phyloP scores from a whole-genome alignment of 805 yeast species.

The Osmozyma mogii region DNA sequence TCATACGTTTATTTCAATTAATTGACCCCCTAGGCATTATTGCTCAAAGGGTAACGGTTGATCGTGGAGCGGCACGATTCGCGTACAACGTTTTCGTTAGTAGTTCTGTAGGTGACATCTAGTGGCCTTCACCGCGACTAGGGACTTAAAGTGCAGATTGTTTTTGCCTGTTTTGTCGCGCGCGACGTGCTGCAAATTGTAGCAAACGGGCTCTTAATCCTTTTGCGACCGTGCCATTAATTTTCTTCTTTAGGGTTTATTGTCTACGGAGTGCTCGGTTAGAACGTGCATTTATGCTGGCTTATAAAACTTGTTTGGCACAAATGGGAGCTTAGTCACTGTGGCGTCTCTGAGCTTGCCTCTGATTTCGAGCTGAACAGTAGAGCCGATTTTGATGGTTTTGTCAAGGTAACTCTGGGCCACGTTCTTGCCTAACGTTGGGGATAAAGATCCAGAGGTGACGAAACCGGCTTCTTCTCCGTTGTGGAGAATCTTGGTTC shows the following conservation, averaged over 20 bases:
- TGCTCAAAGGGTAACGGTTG: no score
- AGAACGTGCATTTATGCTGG: neutral
- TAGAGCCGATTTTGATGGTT: conserved; percentile 66
- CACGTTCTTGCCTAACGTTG: conserved; percentile 65
- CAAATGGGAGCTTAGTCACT: conserved; percentile 81
- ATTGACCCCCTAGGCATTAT: no score
- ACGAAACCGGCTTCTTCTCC: conserved; percentile 48
- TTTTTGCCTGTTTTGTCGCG: neutral
- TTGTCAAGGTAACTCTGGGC: conserved; percentile 86
- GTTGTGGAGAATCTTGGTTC: conserved; percentile 50
- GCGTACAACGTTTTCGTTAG: no score
- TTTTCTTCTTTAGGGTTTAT: no score
- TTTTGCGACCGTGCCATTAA: neutral
- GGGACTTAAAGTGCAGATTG: neutral
- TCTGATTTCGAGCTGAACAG: conserved; percentile 68
- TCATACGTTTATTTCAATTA: no score
- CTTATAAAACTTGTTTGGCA: conserved; percentile 60
- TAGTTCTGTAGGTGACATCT: no score
- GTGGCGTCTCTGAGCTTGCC: conserved; percentile 73
- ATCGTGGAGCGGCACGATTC: no score
- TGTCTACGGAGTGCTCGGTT: no score
- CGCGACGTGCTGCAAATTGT: neutral
- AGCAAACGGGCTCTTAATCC: neutral
- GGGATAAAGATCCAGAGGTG: conserved; percentile 56
- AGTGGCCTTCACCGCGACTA: neutral